Conservation (phyloP, 2,329 filamentous ascomycete species). For the Stagonosporopsis vannaccii region DNA sequence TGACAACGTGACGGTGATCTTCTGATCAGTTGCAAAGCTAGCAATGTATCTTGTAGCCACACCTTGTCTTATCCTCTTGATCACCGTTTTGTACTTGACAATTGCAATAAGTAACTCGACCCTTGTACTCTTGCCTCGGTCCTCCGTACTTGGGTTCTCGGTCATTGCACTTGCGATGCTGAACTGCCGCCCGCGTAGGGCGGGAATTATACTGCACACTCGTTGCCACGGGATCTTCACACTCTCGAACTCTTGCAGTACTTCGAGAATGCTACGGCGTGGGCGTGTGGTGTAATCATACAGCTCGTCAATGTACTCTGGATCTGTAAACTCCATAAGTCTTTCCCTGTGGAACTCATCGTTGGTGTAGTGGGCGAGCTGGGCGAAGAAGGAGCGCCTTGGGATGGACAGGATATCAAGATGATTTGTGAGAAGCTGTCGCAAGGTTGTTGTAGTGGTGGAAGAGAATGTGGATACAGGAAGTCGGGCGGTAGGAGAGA, state of each 20-base stretch:
- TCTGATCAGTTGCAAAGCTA: constrained; percentile 64
- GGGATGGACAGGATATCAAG: constrained; percentile 92
- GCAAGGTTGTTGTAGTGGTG: constrained; percentile 65
- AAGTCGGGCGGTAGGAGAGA: constrained; percentile 47
- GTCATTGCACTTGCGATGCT: constrained; percentile 82
- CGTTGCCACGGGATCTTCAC: constrained; percentile 81
- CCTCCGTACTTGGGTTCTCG: not conserved
- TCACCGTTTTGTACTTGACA: constrained; percentile 88
- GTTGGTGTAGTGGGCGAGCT: constrained; percentile 76
- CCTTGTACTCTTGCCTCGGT: constrained; percentile 47
- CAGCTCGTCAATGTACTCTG: constrained; percentile 84
- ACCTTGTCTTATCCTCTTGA: constrained; percentile 82
- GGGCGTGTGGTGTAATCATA: constrained; percentile 95
- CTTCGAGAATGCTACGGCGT: constrained; percentile 87
- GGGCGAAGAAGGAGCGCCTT: constrained; percentile 82
- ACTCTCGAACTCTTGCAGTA: constrained; percentile 86
- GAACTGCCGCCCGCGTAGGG: constrained; percentile 88
- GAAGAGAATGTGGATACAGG: constrained; percentile 51
- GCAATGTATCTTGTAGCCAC: constrained; percentile 90
- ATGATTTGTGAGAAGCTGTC: constrained; percentile 79
- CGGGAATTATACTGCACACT: constrained; percentile 75
- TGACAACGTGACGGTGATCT: constrained; percentile 66
- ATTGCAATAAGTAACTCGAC: constrained; percentile 84
- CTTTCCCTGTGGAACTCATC: constrained; percentile 79
- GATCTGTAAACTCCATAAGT: constrained; percentile 81